Evolutionary conservation across 1,139 yeast species (phyloP), one percentile per base, ranked within the genome.

Genomic region (Pichia sp.): DNA sequence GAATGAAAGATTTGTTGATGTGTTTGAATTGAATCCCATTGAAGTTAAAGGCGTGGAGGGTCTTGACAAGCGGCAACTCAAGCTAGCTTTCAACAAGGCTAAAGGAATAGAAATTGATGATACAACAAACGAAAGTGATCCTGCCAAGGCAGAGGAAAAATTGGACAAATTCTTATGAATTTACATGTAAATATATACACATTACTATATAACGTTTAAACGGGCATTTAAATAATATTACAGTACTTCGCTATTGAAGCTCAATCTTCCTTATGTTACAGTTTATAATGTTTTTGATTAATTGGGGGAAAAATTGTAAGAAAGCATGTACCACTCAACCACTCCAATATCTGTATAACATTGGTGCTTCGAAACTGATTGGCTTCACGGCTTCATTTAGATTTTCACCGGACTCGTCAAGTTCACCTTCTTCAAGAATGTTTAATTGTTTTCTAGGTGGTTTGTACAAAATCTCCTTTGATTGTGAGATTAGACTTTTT

Each of bases 291-390:
- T 18, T 13, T 18, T 22, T 40, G n/a, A 18, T 18, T 16, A 25
- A 19, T 22, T 18, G 9, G 18, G 18, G 21, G 7, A 25, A 7
- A 25, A 25, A 25, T 23, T n/a, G 18, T 13, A 7, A 26, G 18
- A 25, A 8, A 39, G 44, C 26, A 37, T 41, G 39, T 28, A 34
- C 21, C 23, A 23, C 30, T 61, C 57, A 78, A 42, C 79, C 83
- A 45, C 86, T 87, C 98, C 98, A 90, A 60, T 88, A 86, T 67
- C 91, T 87, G 69, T 88, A 90, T 37, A 83, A 73, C 67, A 87
- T 95, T 3, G 96, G 96, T 16, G 88, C 77, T 60, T 86, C 91
- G 56, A 86, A 73, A 41, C 96, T 87, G 47, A 88, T 75, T 8
- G 96, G 96, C 63, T 83, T 83, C 46, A 79, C 64, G 28, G 71